Conservation (phyloP, 139 green algal genomes). For the Micractinium sp. region DNA sequence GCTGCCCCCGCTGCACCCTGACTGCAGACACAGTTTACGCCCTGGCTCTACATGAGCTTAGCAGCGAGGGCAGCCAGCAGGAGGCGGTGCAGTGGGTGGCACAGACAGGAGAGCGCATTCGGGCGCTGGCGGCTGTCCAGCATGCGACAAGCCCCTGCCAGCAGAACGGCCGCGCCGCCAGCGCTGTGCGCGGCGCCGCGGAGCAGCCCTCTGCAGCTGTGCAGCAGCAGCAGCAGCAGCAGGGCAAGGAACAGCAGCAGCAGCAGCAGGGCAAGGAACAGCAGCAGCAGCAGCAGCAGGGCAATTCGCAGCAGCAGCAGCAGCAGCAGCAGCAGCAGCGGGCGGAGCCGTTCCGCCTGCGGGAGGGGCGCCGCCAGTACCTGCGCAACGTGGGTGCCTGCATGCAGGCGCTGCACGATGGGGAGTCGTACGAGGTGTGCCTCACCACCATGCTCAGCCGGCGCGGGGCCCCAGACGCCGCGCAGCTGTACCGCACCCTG, state of each 20-base stretch:
- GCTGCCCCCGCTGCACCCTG: too few relatives aligned
- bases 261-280: background rate
- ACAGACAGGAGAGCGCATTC: background rate
- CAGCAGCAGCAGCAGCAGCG: background rate
- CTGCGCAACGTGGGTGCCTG: constrained; percentile 77
- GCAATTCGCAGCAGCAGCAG: background rate
- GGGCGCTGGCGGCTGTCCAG: background rate
- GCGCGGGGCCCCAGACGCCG: constrained; percentile 35
- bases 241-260: background rate
- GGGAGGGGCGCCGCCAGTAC: constrained; percentile 68
- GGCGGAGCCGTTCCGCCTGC: constrained; percentile 58
- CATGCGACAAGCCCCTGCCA: background rate
- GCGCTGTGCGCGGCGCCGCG: background rate
- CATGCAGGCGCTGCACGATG: constrained; percentile 71
- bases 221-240: constrained; percentile 14
- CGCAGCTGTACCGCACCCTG: constrained; percentile 81
- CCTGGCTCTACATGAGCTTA: constrained; percentile 60
- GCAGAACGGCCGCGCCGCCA: background rate
- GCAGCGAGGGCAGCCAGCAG: background rate
- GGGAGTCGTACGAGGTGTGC: constrained; percentile 98
- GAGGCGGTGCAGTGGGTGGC: constrained; percentile 14
- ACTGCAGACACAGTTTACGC: constrained; percentile 67
- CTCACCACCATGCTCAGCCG: constrained; percentile 82
- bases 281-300: constrained; percentile 14
- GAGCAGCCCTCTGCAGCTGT: background rate